Percentiles rank a stretch among this genome's conserved stretches.
Conservation (phyloP, 495 filamentous ascomycete genomes). For the Penicillium crystallinum region DNA sequence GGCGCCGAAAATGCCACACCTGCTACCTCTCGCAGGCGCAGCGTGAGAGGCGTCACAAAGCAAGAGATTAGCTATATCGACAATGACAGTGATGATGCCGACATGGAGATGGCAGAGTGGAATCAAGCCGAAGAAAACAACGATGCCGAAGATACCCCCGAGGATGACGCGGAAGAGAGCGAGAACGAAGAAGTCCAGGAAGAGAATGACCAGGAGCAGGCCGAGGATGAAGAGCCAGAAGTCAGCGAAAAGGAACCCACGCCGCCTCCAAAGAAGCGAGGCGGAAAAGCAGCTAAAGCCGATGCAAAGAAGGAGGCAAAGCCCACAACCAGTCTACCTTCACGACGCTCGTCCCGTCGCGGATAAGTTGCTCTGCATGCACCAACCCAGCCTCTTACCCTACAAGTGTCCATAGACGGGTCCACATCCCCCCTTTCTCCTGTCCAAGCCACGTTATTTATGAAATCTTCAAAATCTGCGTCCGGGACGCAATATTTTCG, state of each 20-base stretch:
- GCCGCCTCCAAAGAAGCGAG: constrained; percentile 23
- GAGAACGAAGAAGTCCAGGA: constrained; percentile 16
- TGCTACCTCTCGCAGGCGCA: constrained; percentile 35
- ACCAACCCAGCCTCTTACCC: neutral
- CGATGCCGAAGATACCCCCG: constrained; percentile 45
- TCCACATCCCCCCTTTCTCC: neutral
- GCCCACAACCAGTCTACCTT: constrained; percentile 28
- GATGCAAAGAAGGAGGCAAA: constrained; percentile 17
- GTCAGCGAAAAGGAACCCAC: constrained; percentile 21
- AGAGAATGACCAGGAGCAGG: constrained; percentile 18
- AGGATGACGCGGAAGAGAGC: constrained; percentile 44
- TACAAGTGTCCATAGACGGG: neutral
- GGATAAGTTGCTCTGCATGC: constrained; percentile 17
- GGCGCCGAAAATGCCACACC: constrained; percentile 19
- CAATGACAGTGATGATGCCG: constrained; percentile 49
- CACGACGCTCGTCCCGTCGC: constrained; percentile 37
- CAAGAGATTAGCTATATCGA: constrained; percentile 50
- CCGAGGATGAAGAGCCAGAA: constrained; percentile 21
- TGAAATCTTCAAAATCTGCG: neutral
- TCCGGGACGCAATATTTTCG: neutral
- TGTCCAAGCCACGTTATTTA: neutral
- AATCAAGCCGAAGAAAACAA: constrained; percentile 30
- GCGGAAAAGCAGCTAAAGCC: constrained; percentile 10
- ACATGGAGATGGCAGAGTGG: constrained; percentile 47
- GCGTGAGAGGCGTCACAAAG: constrained; percentile 31